A percentile compares a stretch with the other conserved stretches of the same genome.
phyloP scores from a whole-genome alignment of 2,329 filamentous ascomycete species.

The Colletotrichum costaricense region DNA sequence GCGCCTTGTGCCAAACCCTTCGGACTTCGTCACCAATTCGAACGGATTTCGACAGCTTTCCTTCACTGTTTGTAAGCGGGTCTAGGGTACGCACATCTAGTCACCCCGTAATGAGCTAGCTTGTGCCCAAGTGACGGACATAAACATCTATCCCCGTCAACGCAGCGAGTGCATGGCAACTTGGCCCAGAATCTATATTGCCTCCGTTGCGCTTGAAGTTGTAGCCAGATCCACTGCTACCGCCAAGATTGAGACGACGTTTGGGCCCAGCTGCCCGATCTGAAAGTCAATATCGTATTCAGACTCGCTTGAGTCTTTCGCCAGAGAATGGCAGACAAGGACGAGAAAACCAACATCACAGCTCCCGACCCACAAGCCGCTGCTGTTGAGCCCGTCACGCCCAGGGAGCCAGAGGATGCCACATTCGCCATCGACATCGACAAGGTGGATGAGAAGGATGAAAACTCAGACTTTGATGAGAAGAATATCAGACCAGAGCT shows the following conservation, averaged over 20 bases:
- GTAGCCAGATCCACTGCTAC: background rate
- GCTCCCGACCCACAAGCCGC: constrained; percentile 44
- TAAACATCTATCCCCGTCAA: constrained; percentile 1
- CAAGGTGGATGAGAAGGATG: constrained; percentile 22
- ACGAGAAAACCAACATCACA: constrained; percentile 39
- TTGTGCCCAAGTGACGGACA: constrained; percentile 20
- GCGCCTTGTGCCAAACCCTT: background rate
- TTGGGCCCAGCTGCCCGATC: background rate
- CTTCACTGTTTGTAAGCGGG: constrained; percentile 12
- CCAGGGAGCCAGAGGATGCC: constrained; percentile 24
- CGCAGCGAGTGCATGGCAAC: background rate
- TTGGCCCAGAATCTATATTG: background rate
- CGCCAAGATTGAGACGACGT: background rate
- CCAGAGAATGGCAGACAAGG: constrained; percentile 40
- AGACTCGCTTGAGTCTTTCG: background rate
- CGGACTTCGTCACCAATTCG: constrained; percentile 4
- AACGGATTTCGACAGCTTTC: background rate
- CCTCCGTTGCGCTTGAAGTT: background rate
- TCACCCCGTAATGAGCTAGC: constrained; percentile 1
- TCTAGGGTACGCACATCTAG: background rate
- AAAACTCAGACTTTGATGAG: constrained; percentile 16
- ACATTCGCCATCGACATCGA: constrained; percentile 29
- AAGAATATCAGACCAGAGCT: constrained; percentile 40
- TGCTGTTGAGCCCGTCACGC: constrained; percentile 40
- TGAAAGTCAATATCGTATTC: background rate